A percentile compares a stretch with the other conserved stretches of the same genome.
phyloP scores from a whole-genome alignment of 2,329 filamentous ascomycete species.

The Tolypocladium endophyticum region DNA sequence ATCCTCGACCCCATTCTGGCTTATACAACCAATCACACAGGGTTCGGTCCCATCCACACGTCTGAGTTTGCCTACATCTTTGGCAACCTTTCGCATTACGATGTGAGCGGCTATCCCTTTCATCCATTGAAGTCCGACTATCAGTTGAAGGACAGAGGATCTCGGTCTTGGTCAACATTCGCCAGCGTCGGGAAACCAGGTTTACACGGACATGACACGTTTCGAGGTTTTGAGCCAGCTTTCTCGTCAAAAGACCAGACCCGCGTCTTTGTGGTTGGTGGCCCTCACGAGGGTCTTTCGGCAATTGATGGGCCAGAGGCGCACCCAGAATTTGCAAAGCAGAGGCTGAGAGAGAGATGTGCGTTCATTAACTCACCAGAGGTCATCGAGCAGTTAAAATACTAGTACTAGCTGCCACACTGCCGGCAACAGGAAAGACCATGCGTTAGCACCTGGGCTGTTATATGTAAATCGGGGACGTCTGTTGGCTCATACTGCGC shows the following conservation, averaged over 20 bases:
- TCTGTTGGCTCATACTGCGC: too few species aligned
- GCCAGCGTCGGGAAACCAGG: conserved; percentile 26
- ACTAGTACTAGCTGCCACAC: conserved; percentile 12
- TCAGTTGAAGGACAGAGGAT: conserved; percentile 25
- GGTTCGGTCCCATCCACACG: conserved; percentile 37
- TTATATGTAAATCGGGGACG: too few species aligned
- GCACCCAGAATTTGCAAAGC: conserved; percentile 21
- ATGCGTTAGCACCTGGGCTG: too few species aligned
- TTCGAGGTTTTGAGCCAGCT: conserved; percentile 29
- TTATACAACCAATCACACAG: conserved; percentile 18
- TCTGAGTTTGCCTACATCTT: conserved; percentile 44
- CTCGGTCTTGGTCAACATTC: conserved; percentile 37
- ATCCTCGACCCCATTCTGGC: conserved; percentile 33
- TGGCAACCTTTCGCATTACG: conserved; percentile 33
- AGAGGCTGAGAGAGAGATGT: conserved; percentile 36
- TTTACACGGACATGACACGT: conserved; percentile 20
- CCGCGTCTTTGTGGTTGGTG: conserved; percentile 32
- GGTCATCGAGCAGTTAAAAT: conserved; percentile 30
- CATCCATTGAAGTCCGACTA: conserved; percentile 27
- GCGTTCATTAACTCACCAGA: conserved; percentile 32
- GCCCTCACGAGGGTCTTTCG: conserved; percentile 30
- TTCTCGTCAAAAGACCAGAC: conserved; percentile 16
- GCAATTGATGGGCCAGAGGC: conserved; percentile 23
- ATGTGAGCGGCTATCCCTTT: conserved; percentile 22
- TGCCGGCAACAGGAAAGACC: background rate